Conservation (phyloP, 2,329 filamentous ascomycete species). For the Trichoderma guizhouense region DNA sequence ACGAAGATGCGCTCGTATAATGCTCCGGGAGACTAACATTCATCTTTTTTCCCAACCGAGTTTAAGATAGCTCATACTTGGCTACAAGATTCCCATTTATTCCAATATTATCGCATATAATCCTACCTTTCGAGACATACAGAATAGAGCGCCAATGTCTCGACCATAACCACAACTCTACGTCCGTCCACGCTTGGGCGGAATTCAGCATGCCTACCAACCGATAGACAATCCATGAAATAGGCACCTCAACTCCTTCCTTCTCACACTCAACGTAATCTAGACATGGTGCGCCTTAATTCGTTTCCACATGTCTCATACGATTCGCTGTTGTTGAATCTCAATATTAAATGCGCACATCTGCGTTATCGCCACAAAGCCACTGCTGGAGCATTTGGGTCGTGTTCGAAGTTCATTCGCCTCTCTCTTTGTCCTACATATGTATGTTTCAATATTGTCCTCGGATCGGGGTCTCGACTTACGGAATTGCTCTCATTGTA, state of each 20-base stretch:
- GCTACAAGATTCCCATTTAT: too few species aligned
- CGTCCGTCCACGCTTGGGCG: background rate
- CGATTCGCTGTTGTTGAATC: background rate
- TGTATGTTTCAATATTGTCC: background rate
- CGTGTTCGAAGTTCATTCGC: background rate
- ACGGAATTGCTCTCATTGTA: too few species aligned
- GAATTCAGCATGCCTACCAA: background rate
- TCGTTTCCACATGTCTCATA: background rate
- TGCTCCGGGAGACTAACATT: too few species aligned
- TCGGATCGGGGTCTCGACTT: background rate
- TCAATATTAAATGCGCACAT: background rate
- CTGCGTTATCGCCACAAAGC: background rate
- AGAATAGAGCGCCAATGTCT: background rate
- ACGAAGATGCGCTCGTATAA: too few species aligned
- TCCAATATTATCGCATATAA: background rate
- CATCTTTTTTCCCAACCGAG: too few species aligned
- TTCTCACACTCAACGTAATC: background rate
- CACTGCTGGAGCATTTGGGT: background rate
- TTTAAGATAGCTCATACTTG: too few species aligned
- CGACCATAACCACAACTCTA: background rate
- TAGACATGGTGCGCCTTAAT: background rate
- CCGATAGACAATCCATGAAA: too few species aligned
- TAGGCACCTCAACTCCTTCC: background rate
- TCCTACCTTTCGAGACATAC: background rate
- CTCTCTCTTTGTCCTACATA: background rate